phyloP scores from a whole-genome alignment of 768 basidiomycete genomes.

The Suillus subaureus region DNA sequence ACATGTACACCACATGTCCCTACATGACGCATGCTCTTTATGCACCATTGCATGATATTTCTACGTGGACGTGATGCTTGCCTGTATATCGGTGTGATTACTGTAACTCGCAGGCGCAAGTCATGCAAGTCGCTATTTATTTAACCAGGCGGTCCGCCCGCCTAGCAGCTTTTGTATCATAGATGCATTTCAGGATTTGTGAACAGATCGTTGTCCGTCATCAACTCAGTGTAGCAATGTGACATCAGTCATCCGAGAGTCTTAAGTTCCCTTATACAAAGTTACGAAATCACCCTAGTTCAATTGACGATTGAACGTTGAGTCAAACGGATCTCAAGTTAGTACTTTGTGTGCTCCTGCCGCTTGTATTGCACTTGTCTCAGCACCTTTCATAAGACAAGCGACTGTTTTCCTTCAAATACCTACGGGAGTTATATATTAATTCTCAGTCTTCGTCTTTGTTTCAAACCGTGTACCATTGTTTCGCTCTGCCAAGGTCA shows the following conservation, averaged over 20 bases:
- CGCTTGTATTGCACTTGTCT: not conserved
- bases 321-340: too few relatives aligned
- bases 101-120: not conserved
- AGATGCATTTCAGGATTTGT: not conserved
- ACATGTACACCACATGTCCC: conserved; percentile 41
- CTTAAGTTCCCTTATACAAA: not conserved
- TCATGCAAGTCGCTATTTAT: not conserved
- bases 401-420: not conserved
- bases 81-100: not conserved
- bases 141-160: not conserved
- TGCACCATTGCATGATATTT: conserved; percentile 19
- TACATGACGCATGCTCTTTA: conserved; percentile 29
- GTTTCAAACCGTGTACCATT: not conserved
- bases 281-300: not conserved
- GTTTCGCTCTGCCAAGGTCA: not conserved
- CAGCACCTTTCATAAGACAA: not conserved
- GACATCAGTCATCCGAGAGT: not conserved
- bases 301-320: too few relatives aligned
- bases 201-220: not conserved
- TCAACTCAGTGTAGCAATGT: not conserved
- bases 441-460: not conserved
- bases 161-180: not conserved
- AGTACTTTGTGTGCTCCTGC: not conserved
- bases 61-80: not conserved
- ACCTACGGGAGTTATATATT: not conserved